A percentile compares a stretch with the other conserved stretches of the same genome.
These are phyloP conservation scores for Suhomyces sp. DNA, from an alignment of 805 yeast species.

Conservation along the genomic window DNA sequence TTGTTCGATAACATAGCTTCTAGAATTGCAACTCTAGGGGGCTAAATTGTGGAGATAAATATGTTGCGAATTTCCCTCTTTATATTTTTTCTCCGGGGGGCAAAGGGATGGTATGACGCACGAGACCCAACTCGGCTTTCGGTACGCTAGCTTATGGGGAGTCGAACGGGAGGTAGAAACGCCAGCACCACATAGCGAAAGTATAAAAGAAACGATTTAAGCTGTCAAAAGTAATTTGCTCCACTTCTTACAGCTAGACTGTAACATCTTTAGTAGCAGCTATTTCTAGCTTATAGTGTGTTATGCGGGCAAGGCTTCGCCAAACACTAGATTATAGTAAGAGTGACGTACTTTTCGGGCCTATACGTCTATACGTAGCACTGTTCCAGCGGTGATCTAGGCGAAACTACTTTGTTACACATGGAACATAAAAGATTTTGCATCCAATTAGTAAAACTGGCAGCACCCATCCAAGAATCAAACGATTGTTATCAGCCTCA, in stretches of 20 bases:
- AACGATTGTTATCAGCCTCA: background rate
- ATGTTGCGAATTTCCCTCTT: background rate
- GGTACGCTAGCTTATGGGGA: background rate
- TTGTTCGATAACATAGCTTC: slow-evolving; percentile 2
- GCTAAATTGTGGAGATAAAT: background rate
- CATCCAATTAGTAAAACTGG: background rate
- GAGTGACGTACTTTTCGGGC: background rate
- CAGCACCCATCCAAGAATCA: background rate
- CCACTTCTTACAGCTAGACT: background rate
- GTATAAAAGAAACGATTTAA: background rate
- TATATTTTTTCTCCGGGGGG: background rate
- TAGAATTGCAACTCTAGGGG: background rate
- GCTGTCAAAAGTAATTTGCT: background rate
- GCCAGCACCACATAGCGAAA: background rate
- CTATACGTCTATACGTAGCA: background rate
- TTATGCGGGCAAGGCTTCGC: background rate
- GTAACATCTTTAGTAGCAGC: background rate
- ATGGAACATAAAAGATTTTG: background rate
- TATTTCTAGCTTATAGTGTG: background rate
- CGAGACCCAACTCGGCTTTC: background rate
- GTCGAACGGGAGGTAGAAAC: background rate
- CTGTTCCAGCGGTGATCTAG: background rate
- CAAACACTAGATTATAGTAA: background rate
- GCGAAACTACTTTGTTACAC: background rate
- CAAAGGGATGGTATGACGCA: background rate